A percentile compares a stretch with the other conserved stretches of the same genome.
These are phyloP conservation scores for Camellia lanceoleosa DNA, from an alignment of 148 eudicot species.

Conservation along the genomic window DNA sequence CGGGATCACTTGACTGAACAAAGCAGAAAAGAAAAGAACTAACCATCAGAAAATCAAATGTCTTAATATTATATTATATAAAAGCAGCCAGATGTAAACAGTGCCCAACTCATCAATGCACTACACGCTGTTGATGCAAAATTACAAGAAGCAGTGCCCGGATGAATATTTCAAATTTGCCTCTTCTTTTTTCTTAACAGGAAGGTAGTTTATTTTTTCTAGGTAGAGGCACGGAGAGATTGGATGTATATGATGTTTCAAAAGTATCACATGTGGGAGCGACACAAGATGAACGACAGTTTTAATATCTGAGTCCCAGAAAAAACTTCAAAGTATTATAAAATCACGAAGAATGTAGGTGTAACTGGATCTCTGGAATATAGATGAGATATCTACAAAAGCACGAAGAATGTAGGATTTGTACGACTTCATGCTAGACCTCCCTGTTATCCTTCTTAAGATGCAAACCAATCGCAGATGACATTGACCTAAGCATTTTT, in stretches of 20 bases:
- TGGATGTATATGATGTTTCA: not conserved
- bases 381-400: too few relatives aligned
- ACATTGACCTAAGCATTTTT: not conserved
- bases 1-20: slow-evolving; percentile 75
- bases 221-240: not conserved
- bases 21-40: not conserved
- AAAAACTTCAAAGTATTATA: not conserved
- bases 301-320: not conserved
- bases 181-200: too few relatives aligned
- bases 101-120: not conserved
- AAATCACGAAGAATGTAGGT: not conserved
- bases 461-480: not conserved
- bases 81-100: not conserved
- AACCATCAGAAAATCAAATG: not conserved
- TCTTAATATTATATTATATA: not conserved
- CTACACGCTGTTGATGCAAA: not conserved
- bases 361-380: too few relatives aligned
- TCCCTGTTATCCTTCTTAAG: not conserved
- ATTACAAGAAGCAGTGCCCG: not conserved
- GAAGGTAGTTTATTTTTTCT: too few relatives aligned
- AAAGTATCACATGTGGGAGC: not conserved
- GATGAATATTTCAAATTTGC: too few relatives aligned
- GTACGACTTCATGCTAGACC: not conserved
- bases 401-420: too few relatives aligned
- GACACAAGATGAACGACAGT: not conserved